Conservation (phyloP, 192 early-diverging fungal genomes). For the Backusella tarrabulga region DNA sequence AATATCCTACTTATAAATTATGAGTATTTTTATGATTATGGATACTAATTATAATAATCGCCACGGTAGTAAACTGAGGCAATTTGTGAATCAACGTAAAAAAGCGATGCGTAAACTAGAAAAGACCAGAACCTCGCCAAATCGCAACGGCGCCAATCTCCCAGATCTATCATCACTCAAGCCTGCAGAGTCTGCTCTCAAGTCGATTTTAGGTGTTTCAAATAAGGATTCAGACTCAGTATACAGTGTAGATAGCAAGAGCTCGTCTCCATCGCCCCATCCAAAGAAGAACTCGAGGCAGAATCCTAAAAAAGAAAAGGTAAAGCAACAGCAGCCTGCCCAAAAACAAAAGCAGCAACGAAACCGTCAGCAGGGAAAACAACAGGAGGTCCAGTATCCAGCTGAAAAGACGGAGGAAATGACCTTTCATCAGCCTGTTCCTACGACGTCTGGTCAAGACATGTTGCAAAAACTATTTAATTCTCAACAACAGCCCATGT, state of each 20-base stretch:
- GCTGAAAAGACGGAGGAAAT: neutral
- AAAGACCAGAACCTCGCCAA: neutral
- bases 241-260: neutral
- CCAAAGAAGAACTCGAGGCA: neutral
- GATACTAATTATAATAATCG: neutral
- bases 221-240: neutral
- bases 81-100: slow-evolving; percentile 28
- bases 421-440: slow-evolving; percentile 1
- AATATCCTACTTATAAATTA: neutral
- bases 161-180: neutral
- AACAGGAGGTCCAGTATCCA: neutral
- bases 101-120: neutral
- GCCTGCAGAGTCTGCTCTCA: slow-evolving; percentile 2
- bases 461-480: slow-evolving; percentile 1
- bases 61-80: slow-evolving; percentile 15
- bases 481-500: neutral
- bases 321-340: neutral
- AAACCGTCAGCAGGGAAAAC: neutral
- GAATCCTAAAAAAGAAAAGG: slow-evolving; percentile 2
- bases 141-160: neutral
- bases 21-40: neutral
- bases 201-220: slow-evolving; percentile 6
- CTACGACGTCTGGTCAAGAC: neutral
- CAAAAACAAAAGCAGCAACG: neutral
- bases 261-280: neutral